Evolutionary conservation across 1,284 basidiomycete species (phyloP), one percentile per base, ranked within the genome.

Genomic region (Apiotrichum gamsii): DNA sequence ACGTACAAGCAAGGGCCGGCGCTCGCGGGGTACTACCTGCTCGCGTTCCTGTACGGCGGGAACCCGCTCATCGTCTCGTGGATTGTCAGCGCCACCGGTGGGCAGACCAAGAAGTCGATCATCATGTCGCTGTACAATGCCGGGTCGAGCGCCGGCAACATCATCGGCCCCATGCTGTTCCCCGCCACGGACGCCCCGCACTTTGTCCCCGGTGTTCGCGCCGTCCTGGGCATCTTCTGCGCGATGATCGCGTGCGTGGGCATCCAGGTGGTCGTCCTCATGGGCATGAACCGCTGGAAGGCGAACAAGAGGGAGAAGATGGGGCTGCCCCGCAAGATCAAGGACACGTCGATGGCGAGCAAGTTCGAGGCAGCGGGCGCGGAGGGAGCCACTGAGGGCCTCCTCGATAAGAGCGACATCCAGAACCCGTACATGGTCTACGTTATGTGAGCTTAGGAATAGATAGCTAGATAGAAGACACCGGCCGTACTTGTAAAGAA

Each of bases 31-130:
- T 75, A 74, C 64, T 74, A 75, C 62, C 59, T 73, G 33, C 44
- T 72, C 16, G 61, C 68, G 1, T 70, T 72, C 60, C 54, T 73
- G 9, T 75, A 69, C 51, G 71, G 67, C 21, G 64, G 64, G 29
- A 73, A 72, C 56, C 72, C 74, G 5, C 54, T 69, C 21, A 63
- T 72, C 35, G 60, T 70, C 28, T 62, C 64, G 4, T 74, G 73
- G 73, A 67, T 74, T 49, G 64, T 67, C 18, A 65, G 66, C 31
- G 73, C 72, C 66, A 69, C 62, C 9, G 73, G 61, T 5, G 72
- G 73, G n/a, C 62, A 67, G 40, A 72, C 73, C 31, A 74, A 74
- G 62, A 72, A 73, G 51, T 62, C 72, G 1, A 56, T 61, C 24
- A 55, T 68, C 18, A 65, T 62, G n/a, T 44, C 31, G 25, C 47